A percentile compares a stretch with the other conserved stretches of the same genome.
These are phyloP conservation scores for Populus alba DNA, from an alignment of 345 rosid species.

Conservation along the genomic window DNA sequence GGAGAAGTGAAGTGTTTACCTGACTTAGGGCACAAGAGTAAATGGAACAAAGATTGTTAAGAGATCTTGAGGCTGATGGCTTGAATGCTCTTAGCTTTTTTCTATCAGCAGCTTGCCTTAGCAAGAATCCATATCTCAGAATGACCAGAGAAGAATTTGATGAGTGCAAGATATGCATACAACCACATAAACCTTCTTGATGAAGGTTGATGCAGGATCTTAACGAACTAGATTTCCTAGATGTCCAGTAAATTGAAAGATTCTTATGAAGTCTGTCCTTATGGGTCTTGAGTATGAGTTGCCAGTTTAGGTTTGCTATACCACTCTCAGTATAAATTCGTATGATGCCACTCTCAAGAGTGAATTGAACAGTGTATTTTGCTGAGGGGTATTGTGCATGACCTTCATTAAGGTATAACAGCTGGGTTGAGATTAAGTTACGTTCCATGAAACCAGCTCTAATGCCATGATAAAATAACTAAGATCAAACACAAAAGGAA, in stretches of 20 bases:
- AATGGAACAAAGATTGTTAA: background rate
- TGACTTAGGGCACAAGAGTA: no score
- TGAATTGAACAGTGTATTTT: constrained; percentile 69
- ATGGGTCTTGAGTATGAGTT: constrained; percentile 79
- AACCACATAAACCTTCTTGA: constrained; percentile 81
- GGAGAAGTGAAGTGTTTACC: no score
- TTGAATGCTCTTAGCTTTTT: background rate
- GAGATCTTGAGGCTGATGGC: background rate
- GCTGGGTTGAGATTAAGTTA: background rate
- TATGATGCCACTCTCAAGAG: constrained; percentile 78
- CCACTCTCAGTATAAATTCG: constrained; percentile 64
- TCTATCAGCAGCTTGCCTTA: background rate
- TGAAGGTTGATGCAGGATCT: constrained; percentile 85
- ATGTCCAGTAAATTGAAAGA: constrained; percentile 80
- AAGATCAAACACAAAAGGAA: no score
- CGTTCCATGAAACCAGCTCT: no score
- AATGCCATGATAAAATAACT: no score
- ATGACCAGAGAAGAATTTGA: constrained; percentile 70
- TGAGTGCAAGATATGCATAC: constrained; percentile 83
- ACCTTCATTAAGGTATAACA: background rate
- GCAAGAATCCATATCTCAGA: background rate
- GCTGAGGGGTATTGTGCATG: constrained; percentile 85
- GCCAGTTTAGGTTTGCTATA: constrained; percentile 79
- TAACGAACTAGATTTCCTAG: constrained; percentile 71
- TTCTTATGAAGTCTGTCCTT: constrained; percentile 84